Base-by-base conservation (phyloP, 2,329 filamentous ascomycete species). In the Colletotrichum zoysiae region DNA sequence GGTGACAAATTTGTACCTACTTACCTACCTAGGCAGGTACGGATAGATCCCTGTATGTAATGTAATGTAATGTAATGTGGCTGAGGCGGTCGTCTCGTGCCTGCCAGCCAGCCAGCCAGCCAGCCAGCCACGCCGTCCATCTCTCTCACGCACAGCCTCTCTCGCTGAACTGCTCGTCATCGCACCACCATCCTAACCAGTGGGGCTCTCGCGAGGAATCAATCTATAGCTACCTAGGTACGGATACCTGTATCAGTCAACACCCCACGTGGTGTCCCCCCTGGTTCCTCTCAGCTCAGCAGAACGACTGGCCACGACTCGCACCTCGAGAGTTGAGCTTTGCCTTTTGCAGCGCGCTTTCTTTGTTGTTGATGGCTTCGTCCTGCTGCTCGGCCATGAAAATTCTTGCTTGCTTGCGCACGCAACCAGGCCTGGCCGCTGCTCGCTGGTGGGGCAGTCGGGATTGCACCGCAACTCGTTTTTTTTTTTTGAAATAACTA, bases 401-500 rank as follows among this genome's bases (percentile, higher is more conserved):
- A 12, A 48, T 48, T 51, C 50, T 51, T 30, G 50, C 50, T 18
- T 30, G 50, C 14, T 4, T 23, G 7, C 8, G 20, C 9, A 42
- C 3, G 2, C 40, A 30, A 14, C 16, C 50, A 20, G 16, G 3
- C 26, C 26, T 16, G 14, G 9, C 16, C 14, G 6, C 50, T 2
- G 6, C 50, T 2, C 14, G 6, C 50, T 4, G 20, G 26, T 53
- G 26, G 26, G 26, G 20, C 26, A 53, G 7, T 35, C 5, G 16
- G 40, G 9, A 33, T 18, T 18, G 8, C 42, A 23, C 18, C 12
- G 18, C 42, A n/a, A 33, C 23, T 30, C 30, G 1, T 26, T 30
- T 7, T 46, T 55, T 26, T 26, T 30, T 7, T 46, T 55, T 57
- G 58, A 48, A 71, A 69, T 38, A 62, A 69, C 55, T 71, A 64